Base-by-base conservation (phyloP, 306 rosid genomes). In the Lathyrus sativus region DNA sequence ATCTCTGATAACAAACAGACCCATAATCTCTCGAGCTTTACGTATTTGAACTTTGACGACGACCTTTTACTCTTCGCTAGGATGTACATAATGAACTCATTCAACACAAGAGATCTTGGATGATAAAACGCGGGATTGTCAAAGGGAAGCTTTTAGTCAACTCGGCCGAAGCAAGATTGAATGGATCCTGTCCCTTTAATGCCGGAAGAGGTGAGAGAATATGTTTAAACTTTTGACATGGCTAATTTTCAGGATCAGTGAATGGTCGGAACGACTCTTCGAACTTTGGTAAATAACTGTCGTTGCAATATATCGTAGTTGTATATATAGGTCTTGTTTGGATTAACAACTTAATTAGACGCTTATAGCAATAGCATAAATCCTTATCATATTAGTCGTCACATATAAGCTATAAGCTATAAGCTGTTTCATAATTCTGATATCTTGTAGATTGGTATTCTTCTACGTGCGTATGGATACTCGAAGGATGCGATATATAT, bases 11-110 rank as follows among this genome's bases (percentile, higher is more conserved):
- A 39, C 12, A 60, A 15, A 70, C 18, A 18, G 38, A 9, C 67
- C 57, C 18, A 39, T 51, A 54, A 29, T 49, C 62, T 61, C 74
- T 45, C 37, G 72, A 50, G 55, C 33, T 24, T 64, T 76, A 75
- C 65, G 48, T 70, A 65, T 78, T 44, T 68, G 11, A 63, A 11
- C 75, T 33, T 9, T 65, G 15, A 11, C 70, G 22, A 13, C 74
- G 62, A 7, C 43, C 57, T 28, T 17, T 56, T 24, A 57, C 63
- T 60, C 17, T 63, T 77, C 43, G 46, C 41, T 46, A 90, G 99
- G 99, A 93, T 73, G 99, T 93, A 57, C 97, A 93, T 74, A 84
- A 84, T 0, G 99, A 93, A 68, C 96, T 93, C 69, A 93, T 93
- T 69, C 96, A 90, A 82, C 99, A 93, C 86, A 93, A 87, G 85